phyloP scores from a whole-genome alignment of 192 early-diverging fungal species.

The Podila minutissima region DNA sequence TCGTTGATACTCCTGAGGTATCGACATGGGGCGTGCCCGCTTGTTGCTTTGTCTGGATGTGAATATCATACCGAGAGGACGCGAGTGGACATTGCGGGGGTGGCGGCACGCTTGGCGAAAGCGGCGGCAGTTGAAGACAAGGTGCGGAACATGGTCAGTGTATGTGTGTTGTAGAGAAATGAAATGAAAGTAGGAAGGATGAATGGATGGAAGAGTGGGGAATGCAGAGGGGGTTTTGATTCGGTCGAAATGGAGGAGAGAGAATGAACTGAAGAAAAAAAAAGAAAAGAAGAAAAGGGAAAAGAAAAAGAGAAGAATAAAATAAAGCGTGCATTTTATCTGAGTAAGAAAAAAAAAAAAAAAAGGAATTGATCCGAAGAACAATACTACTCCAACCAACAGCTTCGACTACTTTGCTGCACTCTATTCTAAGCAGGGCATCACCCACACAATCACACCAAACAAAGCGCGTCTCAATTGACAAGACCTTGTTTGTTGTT shows the following conservation, averaged over 20 bases:
- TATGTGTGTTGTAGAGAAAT: not conserved
- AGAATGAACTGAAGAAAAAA: conserved; percentile 11
- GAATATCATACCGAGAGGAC: conserved; percentile 30
- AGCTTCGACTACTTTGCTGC: too few species aligned
- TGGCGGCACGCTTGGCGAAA: conserved; percentile 40
- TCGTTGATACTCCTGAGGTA: too few species aligned
- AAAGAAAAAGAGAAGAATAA: not conserved
- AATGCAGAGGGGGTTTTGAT: not conserved
- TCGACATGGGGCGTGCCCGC: too few species aligned
- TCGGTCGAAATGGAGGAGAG: conserved; percentile 7
- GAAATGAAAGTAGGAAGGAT: too few species aligned
- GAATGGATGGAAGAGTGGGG: not conserved
- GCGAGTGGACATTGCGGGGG: conserved; percentile 43
- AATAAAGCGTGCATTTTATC: not conserved
- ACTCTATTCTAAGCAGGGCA: too few species aligned
- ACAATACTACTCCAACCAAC: not conserved
- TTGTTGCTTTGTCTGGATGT: too few species aligned
- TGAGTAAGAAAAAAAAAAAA: not conserved
- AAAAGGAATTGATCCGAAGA: not conserved
- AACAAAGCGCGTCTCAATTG: too few species aligned
- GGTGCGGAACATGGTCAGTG: conserved; percentile 53
- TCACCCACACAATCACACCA: too few species aligned
- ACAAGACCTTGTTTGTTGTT: too few species aligned
- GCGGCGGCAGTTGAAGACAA: conserved; percentile 44
- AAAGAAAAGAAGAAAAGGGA: conserved; percentile 13